Conservation (phyloP, 495 filamentous ascomycete species). For the Talaromyces borbonicus region DNA sequence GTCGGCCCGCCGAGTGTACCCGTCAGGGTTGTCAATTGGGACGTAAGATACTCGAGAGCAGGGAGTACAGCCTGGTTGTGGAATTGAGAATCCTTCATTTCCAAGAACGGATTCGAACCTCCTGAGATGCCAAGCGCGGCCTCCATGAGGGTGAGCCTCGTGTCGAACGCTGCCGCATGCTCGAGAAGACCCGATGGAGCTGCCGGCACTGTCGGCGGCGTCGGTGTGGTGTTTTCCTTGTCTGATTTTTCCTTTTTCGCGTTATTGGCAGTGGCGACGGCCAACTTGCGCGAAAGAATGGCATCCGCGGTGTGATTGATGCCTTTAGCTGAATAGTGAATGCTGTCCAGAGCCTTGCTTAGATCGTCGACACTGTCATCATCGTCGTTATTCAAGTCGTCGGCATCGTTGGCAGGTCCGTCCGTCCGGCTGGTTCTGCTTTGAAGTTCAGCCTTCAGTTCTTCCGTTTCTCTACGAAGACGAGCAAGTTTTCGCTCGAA, state of each 20-base stretch:
- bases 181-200: constrained; percentile 53
- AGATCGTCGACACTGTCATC: constrained; percentile 46
- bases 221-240: background rate
- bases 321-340: constrained; percentile 34
- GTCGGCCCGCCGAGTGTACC: constrained; percentile 33
- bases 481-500: constrained; percentile 68
- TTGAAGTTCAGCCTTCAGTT: constrained; percentile 59
- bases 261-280: constrained; percentile 9
- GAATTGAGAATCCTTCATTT: constrained; percentile 42
- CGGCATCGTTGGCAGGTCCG: constrained; percentile 15
- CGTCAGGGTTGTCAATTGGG: constrained; percentile 32
- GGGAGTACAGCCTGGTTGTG: constrained; percentile 75
- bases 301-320: constrained; percentile 27
- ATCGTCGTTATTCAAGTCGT: constrained; percentile 23
- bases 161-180: constrained; percentile 81
- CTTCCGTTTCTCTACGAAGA: constrained; percentile 66
- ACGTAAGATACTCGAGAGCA: constrained; percentile 53
- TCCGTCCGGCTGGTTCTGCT: constrained; percentile 25
- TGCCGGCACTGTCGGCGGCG: constrained; percentile 39
- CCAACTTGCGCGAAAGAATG: constrained; percentile 24
- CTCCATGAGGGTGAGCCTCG: constrained; percentile 68
- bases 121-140: constrained; percentile 68
- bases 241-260: constrained; percentile 1
- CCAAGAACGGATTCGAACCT: constrained; percentile 53
- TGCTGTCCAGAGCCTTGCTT: constrained; percentile 51